Conservation (phyloP, 768 basidiomycete genomes). For the Cystobasidiopsis lactophilus region DNA sequence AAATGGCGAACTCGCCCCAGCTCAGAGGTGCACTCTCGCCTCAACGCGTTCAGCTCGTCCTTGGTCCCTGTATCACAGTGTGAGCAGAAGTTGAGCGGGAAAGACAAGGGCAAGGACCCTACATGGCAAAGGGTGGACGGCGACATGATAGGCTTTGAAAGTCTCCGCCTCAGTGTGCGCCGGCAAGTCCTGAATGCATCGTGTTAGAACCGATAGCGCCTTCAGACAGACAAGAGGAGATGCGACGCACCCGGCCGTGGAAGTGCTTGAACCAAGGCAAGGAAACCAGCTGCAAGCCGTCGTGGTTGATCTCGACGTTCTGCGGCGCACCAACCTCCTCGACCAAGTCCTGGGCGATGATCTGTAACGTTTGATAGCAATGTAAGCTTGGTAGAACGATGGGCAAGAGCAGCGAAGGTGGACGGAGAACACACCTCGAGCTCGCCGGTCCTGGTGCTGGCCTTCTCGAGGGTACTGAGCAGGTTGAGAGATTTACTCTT, state of each 20-base stretch:
- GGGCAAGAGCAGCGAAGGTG: no score
- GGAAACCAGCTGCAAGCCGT: background rate
- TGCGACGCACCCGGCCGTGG: slow-evolving; percentile 6
- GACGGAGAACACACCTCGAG: no score
- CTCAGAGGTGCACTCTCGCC: background rate
- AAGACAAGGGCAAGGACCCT: background rate
- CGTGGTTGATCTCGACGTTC: background rate
- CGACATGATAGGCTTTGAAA: slow-evolving; percentile 4
- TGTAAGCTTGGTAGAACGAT: no score
- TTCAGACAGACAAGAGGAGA: no score
- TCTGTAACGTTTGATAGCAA: background rate
- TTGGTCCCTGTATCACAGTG: background rate
- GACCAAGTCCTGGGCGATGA: background rate
- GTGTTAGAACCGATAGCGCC: background rate
- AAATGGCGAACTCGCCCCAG: no score
- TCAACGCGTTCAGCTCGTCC: background rate
- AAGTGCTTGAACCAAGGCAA: slow-evolving; percentile 13
- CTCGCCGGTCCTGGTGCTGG: background rate
- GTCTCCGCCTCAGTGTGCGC: slow-evolving; percentile 5
- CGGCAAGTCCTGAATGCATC: slow-evolving; percentile 12
- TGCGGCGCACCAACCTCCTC: background rate
- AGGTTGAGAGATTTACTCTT: background rate
- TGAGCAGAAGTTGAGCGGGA: background rate
- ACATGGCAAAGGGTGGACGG: slow-evolving; percentile 9
- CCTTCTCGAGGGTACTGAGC: slow-evolving; percentile 1